phyloP scores from a whole-genome alignment of 371 early-diverging fungal species.

The Aphelidium insulamus region DNA sequence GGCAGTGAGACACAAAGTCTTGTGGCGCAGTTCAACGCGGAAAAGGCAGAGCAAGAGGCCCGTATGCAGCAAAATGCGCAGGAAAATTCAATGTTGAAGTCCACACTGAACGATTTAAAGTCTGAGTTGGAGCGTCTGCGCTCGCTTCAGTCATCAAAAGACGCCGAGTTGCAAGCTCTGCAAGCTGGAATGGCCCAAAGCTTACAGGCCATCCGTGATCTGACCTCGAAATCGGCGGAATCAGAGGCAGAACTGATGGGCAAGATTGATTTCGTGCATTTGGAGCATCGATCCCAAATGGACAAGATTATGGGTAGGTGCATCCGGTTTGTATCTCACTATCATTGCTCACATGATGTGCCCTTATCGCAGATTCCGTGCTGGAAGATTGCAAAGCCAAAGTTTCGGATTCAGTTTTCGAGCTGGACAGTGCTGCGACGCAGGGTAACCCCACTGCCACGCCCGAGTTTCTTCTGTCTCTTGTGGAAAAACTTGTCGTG shows the following conservation, averaged over 20 bases:
- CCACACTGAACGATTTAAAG: constrained; percentile 37
- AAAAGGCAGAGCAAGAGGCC: constrained; percentile 50
- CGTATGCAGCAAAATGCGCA: constrained; percentile 6
- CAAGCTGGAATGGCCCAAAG: constrained; percentile 92
- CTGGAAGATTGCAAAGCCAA: constrained; percentile 62
- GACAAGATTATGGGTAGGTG: constrained; percentile 50
- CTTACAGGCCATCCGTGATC: constrained; percentile 50
- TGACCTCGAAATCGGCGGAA: constrained; percentile 25
- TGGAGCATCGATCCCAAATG: constrained; percentile 43
- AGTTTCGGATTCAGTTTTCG: constrained; percentile 64
- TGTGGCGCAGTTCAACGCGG: constrained; percentile 45
- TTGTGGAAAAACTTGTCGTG: constrained; percentile 64
- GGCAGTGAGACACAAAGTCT: constrained; percentile 62
- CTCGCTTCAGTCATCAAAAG: constrained; percentile 18
- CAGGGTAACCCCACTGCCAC: constrained; percentile 72
- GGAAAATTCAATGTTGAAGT: too few species aligned
- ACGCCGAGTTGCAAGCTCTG: constrained; percentile 69
- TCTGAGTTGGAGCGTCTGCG: constrained; percentile 26
- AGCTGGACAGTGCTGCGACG: constrained; percentile 49
- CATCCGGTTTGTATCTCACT: neutral
- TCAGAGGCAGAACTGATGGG: constrained; percentile 34
- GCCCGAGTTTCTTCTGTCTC: constrained; percentile 68
- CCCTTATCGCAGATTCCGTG: constrained; percentile 39
- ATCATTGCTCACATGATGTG: neutral
- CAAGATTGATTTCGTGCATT: constrained; percentile 30